Conservation (phyloP, 2,329 filamentous ascomycete species). For the Fusarium oligoseptatum region DNA sequence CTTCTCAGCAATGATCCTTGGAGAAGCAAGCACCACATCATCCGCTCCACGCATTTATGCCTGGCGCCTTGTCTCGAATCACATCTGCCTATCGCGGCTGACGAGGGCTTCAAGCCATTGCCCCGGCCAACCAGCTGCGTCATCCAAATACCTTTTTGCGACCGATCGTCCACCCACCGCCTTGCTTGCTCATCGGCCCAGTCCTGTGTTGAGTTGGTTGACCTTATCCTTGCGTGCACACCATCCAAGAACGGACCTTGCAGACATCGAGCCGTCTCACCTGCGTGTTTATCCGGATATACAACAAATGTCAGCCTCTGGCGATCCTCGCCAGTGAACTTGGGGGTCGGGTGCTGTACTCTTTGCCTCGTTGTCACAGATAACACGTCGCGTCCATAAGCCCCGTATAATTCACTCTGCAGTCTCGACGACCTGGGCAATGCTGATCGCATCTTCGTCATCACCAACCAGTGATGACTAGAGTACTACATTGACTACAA, state of each 20-base stretch:
- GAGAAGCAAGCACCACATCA: conserved; percentile 24
- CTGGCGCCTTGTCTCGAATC: conserved; percentile 20
- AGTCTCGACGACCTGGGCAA: neutral
- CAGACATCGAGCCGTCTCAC: neutral
- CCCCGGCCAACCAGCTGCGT: conserved; percentile 15
- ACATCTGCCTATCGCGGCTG: conserved; percentile 30
- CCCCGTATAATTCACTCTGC: conserved; percentile 7
- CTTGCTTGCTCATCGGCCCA: conserved; percentile 1
- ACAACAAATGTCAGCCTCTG: conserved; percentile 1
- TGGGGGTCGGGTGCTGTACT: neutral
- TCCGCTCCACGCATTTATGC: conserved; percentile 23
- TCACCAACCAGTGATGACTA: conserved; percentile 12
- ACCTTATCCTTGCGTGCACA: conserved; percentile 3
- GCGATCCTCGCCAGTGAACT: neutral
- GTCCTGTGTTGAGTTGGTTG: neutral
- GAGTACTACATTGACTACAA: neutral
- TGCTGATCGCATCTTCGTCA: conserved; percentile 27
- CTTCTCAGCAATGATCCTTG: conserved; percentile 17
- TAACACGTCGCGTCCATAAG: conserved; percentile 12
- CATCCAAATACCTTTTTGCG: conserved; percentile 20
- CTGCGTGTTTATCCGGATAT: conserved; percentile 6
- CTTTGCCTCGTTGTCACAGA: neutral
- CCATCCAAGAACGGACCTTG: neutral
- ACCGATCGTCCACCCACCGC: conserved; percentile 17
- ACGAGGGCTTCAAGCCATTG: conserved; percentile 18